Percentiles rank a stretch among this genome's conserved stretches.
Conservation (phyloP, 306 rosid species). For the Castanopsis chinensis region DNA sequence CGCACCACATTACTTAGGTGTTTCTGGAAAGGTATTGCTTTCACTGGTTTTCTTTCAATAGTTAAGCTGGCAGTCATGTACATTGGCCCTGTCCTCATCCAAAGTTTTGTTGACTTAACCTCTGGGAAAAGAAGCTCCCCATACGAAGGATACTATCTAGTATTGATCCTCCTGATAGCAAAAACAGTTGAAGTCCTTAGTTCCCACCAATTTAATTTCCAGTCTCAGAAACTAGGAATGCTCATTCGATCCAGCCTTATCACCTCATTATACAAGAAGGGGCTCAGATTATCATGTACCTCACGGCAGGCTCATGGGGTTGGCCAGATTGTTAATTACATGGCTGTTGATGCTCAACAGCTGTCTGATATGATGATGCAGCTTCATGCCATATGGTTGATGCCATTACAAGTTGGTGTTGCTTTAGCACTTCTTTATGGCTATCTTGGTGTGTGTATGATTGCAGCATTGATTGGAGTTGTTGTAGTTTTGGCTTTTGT, state of each 20-base stretch:
- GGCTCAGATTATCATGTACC: slow-evolving; percentile 69
- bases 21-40: slow-evolving; percentile 66
- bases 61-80: slow-evolving; percentile 65
- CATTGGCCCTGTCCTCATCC: slow-evolving; percentile 77
- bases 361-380: slow-evolving; percentile 91
- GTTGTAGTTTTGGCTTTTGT: slow-evolving; percentile 41
- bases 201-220: slow-evolving; percentile 86
- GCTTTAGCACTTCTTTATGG: slow-evolving; percentile 62
- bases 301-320: slow-evolving; percentile 85
- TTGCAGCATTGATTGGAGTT: slow-evolving; percentile 57
- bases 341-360: slow-evolving; percentile 93
- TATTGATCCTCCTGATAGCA: slow-evolving; percentile 58
- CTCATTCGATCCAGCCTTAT: slow-evolving; percentile 77
- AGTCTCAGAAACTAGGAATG: slow-evolving; percentile 90
- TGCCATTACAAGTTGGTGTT: slow-evolving; percentile 74
- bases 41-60: slow-evolving; percentile 75
- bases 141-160: slow-evolving; percentile 81
- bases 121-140: slow-evolving; percentile 70
- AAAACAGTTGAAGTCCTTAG: slow-evolving; percentile 72
- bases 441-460: slow-evolving; percentile 50
- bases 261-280: slow-evolving; percentile 82
- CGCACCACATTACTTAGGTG: slow-evolving; percentile 64
- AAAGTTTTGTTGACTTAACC: slow-evolving; percentile 72
- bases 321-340: slow-evolving; percentile 91
- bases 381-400: slow-evolving; percentile 84